These are phyloP conservation scores for Eimeria praecox DNA, from an alignment of 169 alveolate genomes.

Conservation along the genomic window DNA sequence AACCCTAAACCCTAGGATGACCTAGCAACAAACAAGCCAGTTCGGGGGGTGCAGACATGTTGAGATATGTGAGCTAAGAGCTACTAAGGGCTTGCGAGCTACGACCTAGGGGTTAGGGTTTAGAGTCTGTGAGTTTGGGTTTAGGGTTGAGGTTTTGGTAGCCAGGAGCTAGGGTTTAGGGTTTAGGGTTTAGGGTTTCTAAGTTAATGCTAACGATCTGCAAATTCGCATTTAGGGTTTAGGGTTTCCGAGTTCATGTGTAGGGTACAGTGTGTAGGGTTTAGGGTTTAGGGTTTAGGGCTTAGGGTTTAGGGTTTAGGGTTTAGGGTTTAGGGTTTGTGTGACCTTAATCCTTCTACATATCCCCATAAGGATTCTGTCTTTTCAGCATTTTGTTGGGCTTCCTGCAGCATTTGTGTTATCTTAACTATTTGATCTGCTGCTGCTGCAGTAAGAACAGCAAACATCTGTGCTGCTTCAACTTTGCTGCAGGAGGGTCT, in stretches of 20 bases:
- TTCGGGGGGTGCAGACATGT: no score
- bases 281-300: constrained; percentile 5
- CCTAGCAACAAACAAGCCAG: neutral
- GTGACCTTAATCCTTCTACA: neutral
- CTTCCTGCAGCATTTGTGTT: neutral
- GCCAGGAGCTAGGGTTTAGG: no score
- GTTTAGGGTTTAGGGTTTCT: neutral
- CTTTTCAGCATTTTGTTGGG: neutral
- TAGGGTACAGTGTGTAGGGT: neutral
- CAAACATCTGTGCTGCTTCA: neutral
- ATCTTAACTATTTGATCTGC: neutral
- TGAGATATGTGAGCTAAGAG: no score
- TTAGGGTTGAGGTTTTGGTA: no score
- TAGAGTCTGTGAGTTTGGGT: no score
- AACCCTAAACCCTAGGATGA: neutral
- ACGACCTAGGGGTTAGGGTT: no score
- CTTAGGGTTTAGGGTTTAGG: neutral
- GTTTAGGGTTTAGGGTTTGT: constrained; percentile 36
- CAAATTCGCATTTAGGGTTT: neutral
- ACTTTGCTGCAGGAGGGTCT: neutral
- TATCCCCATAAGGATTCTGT: neutral
- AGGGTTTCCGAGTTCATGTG: neutral
- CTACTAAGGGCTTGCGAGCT: no score
- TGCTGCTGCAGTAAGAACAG: neutral
- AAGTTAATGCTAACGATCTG: no score